Percentiles rank a stretch among this genome's conserved stretches.
phyloP scores from a whole-genome alignment of 495 filamentous ascomycete genomes.

The Beverwykella pulmonaria region DNA sequence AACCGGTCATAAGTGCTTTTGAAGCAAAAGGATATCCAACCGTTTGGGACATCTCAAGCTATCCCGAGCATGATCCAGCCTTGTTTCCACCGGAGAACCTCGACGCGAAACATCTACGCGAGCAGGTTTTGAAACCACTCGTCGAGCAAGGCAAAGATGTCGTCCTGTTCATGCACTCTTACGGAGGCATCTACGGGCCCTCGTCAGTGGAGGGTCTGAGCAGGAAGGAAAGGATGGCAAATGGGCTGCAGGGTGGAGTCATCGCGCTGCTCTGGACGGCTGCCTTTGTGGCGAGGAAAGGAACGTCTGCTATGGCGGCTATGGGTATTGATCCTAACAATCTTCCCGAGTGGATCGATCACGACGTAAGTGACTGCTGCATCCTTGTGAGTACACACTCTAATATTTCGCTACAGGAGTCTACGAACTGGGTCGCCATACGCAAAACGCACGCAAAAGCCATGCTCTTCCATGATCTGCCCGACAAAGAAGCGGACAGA shows the following conservation, averaged over 20 bases:
- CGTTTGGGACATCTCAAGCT: not conserved
- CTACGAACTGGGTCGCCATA: not conserved
- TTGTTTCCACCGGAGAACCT: not conserved
- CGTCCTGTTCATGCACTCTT: slow-evolving; percentile 6
- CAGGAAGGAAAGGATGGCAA: not conserved
- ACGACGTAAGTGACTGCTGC: too few species aligned
- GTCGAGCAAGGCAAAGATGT: not conserved
- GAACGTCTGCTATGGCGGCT: not conserved
- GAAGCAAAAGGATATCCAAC: not conserved
- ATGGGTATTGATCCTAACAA: not conserved
- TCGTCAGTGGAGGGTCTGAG: not conserved
- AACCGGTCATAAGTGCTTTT: not conserved
- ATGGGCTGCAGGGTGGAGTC: not conserved
- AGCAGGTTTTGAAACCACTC: not conserved
- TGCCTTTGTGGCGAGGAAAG: not conserved
- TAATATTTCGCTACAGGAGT: not conserved
- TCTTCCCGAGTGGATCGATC: too few species aligned
- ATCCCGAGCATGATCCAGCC: not conserved
- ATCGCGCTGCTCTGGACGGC: not conserved
- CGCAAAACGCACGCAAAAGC: not conserved
- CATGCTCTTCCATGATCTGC: slow-evolving; percentile 9
- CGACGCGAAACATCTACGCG: not conserved
- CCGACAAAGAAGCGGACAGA: slow-evolving; percentile 8
- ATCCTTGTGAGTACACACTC: not conserved
- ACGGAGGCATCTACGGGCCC: slow-evolving; percentile 7